These are phyloP conservation scores for Chalciporus piperatus DNA, from an alignment of 768 basidiomycete species.

Conservation along the genomic window DNA sequence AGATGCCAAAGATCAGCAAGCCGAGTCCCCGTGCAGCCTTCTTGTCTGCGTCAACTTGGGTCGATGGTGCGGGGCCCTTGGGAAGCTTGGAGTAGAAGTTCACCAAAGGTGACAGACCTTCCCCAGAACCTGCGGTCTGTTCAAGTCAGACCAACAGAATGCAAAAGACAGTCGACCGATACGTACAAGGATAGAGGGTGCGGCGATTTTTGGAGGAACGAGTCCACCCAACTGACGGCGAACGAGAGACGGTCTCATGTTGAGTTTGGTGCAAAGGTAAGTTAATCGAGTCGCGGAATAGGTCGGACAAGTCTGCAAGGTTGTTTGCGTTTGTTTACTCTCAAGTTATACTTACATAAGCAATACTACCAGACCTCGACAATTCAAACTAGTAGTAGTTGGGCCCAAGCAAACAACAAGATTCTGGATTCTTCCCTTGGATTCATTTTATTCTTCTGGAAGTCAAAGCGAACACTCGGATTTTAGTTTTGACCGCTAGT, in stretches of 20 bases:
- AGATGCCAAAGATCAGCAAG: slow-evolving; percentile 57
- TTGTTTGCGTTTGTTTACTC: slow-evolving; percentile 17
- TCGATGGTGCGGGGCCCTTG: slow-evolving; percentile 72
- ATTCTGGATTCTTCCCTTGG: not conserved
- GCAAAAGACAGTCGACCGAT: rapidly evolving
- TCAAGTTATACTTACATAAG: slow-evolving; percentile 12
- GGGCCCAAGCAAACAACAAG: slow-evolving; percentile 4
- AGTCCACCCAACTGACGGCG: slow-evolving; percentile 82
- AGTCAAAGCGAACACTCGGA: slow-evolving; percentile 11
- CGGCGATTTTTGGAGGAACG: slow-evolving; percentile 94
- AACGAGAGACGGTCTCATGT: slow-evolving; percentile 81
- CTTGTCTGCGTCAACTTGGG: slow-evolving; percentile 71
- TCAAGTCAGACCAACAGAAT: slow-evolving; percentile 8
- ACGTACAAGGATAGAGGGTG: slow-evolving; percentile 78
- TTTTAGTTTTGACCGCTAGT: slow-evolving; percentile 7
- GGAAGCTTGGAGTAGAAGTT: slow-evolving; percentile 97
- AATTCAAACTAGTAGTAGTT: no score
- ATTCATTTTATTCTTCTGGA: not conserved
- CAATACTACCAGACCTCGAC: slow-evolving; percentile 8
- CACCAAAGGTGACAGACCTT: slow-evolving; percentile 79
- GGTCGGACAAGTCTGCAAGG: slow-evolving; percentile 15
- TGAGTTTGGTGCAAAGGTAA: slow-evolving; percentile 16
- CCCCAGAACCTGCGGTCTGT: slow-evolving; percentile 80
- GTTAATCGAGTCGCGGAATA: slow-evolving; percentile 18
- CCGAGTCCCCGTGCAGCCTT: slow-evolving; percentile 54